Percentiles rank a stretch among this genome's conserved stretches.
phyloP scores from a whole-genome alignment of 495 filamentous ascomycete species.

The Talaromyces thailandensis region DNA sequence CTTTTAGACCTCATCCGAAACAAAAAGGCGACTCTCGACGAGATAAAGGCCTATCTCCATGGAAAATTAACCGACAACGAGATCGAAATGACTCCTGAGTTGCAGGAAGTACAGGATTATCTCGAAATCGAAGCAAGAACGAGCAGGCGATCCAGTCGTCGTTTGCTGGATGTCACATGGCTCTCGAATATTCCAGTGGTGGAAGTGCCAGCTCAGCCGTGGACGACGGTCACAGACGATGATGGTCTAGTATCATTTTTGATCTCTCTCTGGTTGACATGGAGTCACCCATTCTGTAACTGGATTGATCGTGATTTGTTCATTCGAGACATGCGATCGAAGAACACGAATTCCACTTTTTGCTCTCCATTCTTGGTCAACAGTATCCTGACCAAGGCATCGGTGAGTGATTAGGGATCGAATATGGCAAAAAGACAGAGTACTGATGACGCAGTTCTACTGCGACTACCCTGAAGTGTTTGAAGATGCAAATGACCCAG shows the following conservation, averaged over 20 bases:
- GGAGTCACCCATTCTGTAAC: slow-evolving; percentile 31
- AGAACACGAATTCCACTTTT: slow-evolving; percentile 17
- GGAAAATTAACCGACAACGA: slow-evolving; percentile 16
- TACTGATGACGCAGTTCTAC: slow-evolving; percentile 12
- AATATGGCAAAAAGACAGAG: background rate
- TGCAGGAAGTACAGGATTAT: slow-evolving; percentile 6
- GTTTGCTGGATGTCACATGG: slow-evolving; percentile 15
- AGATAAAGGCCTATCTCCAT: slow-evolving; percentile 23
- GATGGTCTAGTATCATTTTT: slow-evolving; percentile 40
- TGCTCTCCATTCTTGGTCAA: slow-evolving; percentile 42
- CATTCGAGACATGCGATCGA: slow-evolving; percentile 27
- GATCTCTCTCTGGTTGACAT: slow-evolving; percentile 35
- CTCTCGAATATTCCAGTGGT: slow-evolving; percentile 16
- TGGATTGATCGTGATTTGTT: slow-evolving; percentile 36
- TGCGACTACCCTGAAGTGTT: slow-evolving; percentile 16
- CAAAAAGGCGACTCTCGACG: slow-evolving; percentile 21
- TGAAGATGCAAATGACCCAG: slow-evolving; percentile 6
- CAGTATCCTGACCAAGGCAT: slow-evolving; percentile 28
- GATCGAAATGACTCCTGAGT: slow-evolving; percentile 11
- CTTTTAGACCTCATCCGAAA: slow-evolving; percentile 25
- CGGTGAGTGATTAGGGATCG: slow-evolving; percentile 15
- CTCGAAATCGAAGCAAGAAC: slow-evolving; percentile 8
- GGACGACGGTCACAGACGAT: slow-evolving; percentile 38
- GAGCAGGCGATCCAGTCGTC: slow-evolving; percentile 10
- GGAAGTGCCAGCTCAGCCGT: slow-evolving; percentile 30